Conservation (phyloP, 164 flowering plant genomes). For the Berberis vulgaris region DNA sequence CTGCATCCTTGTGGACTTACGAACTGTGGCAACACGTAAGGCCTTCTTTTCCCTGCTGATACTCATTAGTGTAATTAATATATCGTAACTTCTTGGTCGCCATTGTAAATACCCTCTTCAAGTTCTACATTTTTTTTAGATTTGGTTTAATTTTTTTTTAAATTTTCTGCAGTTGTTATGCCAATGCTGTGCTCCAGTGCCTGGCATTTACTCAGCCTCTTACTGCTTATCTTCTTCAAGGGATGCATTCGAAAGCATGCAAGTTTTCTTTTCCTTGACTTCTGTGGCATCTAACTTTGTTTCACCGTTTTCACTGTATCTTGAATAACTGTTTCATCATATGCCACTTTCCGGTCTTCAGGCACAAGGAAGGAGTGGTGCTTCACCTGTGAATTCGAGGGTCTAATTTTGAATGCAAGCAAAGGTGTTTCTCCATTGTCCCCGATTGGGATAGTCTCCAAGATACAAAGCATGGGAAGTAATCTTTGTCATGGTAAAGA, state of each 20-base stretch:
- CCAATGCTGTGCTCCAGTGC: conserved; percentile 95
- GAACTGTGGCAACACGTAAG: conserved; percentile 93
- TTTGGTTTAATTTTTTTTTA: conserved; percentile 4
- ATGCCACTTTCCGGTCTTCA: conserved; percentile 13
- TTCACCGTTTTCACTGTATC: not conserved
- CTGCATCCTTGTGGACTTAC: conserved; percentile 66
- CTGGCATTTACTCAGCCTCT: conserved; percentile 89
- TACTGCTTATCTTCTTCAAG: conserved; percentile 75
- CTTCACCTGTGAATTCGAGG: conserved; percentile 84
- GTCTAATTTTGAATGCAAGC: conserved; percentile 49
- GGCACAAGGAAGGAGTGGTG: conserved; percentile 81
- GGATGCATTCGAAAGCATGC: conserved; percentile 70
- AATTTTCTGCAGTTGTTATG: conserved; percentile 74
- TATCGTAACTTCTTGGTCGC: not conserved
- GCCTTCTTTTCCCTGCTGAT: not conserved
- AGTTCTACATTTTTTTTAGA: no score
- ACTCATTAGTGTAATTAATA: not conserved
- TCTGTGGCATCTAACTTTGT: not conserved
- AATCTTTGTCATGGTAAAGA: conserved; percentile 62
- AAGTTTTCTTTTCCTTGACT: conserved; percentile 19
- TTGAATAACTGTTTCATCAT: not conserved
- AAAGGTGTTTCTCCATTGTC: conserved; percentile 62
- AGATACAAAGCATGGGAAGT: conserved; percentile 46
- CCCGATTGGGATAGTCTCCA: conserved; percentile 65
- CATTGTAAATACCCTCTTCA: no score